A percentile compares a stretch with the other conserved stretches of the same genome.
Conservation (phyloP, 1,284 basidiomycete genomes). For the Uromyces viciae-fabae region DNA sequence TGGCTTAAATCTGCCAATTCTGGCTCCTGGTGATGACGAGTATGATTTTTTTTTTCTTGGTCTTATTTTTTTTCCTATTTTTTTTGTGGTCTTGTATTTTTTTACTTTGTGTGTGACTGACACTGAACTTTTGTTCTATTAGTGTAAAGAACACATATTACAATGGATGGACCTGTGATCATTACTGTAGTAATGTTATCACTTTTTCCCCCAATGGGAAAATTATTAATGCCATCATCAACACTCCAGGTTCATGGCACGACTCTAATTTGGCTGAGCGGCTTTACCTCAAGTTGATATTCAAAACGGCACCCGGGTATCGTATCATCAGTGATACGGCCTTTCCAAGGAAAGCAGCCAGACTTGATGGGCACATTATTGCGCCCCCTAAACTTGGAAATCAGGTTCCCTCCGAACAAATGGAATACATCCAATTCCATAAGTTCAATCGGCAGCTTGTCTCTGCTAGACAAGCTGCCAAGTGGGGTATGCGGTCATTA, state of each 20-base stretch:
- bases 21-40: neutral
- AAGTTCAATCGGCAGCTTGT: constrained; percentile 55
- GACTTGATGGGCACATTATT: constrained; percentile 50
- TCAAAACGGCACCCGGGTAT: constrained; percentile 55
- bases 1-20: neutral
- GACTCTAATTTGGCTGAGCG: constrained; percentile 57
- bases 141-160: neutral
- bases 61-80: neutral
- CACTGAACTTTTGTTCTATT: neutral
- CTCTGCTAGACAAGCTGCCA: constrained; percentile 58
- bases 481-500: constrained; percentile 59
- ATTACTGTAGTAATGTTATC: neutral
- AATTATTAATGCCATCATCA: constrained; percentile 56
- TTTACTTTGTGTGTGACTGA: neutral
- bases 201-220: neutral
- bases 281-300: constrained; percentile 56
- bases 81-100: neutral
- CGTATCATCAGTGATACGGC: constrained; percentile 59
- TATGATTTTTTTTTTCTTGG: neutral
- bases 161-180: neutral
- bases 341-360: constrained; percentile 54
- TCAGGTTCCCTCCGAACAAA: constrained; percentile 50
- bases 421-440: constrained; percentile 49
- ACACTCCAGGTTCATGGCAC: constrained; percentile 61
- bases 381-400: constrained; percentile 57